Evolutionary conservation across 2,329 filamentous ascomycete species (phyloP), one percentile per base, ranked within the genome.

Genomic region (Aspergillus pseudoglaucus): DNA sequence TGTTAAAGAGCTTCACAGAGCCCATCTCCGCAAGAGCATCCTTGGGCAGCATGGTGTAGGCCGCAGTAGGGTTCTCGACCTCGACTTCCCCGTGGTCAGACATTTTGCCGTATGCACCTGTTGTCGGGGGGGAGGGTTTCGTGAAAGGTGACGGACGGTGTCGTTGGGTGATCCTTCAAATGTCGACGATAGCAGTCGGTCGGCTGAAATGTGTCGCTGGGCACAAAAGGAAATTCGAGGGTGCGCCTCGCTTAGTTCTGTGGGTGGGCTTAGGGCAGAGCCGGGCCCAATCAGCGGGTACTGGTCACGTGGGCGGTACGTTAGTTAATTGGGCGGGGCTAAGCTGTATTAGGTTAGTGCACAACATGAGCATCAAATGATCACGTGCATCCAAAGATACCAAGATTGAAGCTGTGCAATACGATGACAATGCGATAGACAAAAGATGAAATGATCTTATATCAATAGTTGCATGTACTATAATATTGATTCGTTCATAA

Each of bases 1-100:
- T 95, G 85, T 93, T 94, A 84, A 95, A 95, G 68, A 95, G 83
- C 86, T 95, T 95, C 75, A 93, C 82, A 78, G 81, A 85, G 76
- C 90, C 90, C 77, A 93, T 84, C 79, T 95, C 88, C 68, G 84
- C 80, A 69, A 83, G 80, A 72, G 95, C 86, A 63, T 95, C 90
- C 85, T 94, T 95, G 77, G 91, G 90, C 63, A 96, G 87, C 73
- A 90, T 83, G 71, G 82, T 77, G 78, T 83, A 87, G 56, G 60
- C 57, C 76, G 82, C 80, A 72, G 79, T 77, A 70, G 82, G 80
- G 79, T 77, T 82, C 75, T 88, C 86, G 76, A 93, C 86, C 81
- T 95, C 89, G 77, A 95, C 86, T 81, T 95, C 90, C 80, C 86
- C 89, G 78, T 76, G 79, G 79, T 95, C 90, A 86, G 90, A 95